Percentiles rank a stretch among this genome's conserved stretches.
phyloP scores from a whole-genome alignment of 495 filamentous ascomycete genomes.

The Amniculicola lignicola region DNA sequence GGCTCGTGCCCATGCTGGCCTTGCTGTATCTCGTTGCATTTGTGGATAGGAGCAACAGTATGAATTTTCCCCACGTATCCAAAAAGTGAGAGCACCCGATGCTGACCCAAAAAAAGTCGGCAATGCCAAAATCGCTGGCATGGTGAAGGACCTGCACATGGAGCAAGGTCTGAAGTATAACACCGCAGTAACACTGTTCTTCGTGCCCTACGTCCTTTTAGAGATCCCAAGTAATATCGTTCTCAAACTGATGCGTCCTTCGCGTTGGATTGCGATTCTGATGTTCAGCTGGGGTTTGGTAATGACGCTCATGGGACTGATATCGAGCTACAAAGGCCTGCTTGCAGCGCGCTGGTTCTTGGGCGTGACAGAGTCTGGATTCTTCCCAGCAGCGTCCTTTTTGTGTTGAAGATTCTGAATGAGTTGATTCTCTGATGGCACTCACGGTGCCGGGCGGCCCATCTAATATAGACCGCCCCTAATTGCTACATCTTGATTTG shows the following conservation, averaged over 20 bases:
- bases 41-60: constrained; percentile 40
- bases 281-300: constrained; percentile 40
- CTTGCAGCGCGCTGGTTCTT: constrained; percentile 33
- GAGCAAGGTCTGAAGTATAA: constrained; percentile 22
- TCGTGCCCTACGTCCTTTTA: constrained; percentile 41
- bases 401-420: too few relatives aligned
- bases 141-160: constrained; percentile 26
- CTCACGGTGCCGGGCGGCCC: too few relatives aligned
- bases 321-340: constrained; percentile 27
- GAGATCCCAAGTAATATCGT: constrained; percentile 38
- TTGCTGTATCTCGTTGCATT: constrained; percentile 32
- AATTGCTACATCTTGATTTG: too few relatives aligned
- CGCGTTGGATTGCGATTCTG: constrained; percentile 26
- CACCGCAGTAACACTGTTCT: constrained; percentile 40
- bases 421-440: too few relatives aligned
- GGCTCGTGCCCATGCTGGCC: constrained; percentile 27
- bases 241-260: constrained; percentile 28
- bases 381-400: constrained; percentile 42
- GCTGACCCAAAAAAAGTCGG: constrained; percentile 20
- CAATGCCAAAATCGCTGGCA: constrained; percentile 31
- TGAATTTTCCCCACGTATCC: neutral
- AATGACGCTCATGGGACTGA: constrained; percentile 55
- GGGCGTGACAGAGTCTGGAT: constrained; percentile 39
- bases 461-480: too few relatives aligned
- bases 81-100: neutral